A percentile compares a stretch with the other conserved stretches of the same genome.
phyloP scores from a whole-genome alignment of 2,329 filamentous ascomycete genomes.

The Leptodontidium sp. region DNA sequence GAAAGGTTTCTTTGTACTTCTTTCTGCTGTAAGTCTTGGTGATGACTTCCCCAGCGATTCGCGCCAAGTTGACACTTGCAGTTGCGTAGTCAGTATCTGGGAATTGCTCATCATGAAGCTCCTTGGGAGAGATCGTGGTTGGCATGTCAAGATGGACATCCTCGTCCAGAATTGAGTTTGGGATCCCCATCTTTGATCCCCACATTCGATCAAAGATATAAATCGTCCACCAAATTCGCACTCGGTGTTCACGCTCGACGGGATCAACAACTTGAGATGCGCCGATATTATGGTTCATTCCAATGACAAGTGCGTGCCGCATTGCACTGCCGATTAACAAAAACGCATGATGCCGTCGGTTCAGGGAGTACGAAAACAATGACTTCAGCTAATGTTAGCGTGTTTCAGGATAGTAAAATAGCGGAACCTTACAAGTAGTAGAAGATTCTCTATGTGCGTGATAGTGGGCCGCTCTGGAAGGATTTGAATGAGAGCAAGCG shows the following conservation, averaged over 20 bases:
- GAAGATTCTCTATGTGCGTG: conserved; percentile 53
- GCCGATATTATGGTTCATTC: conserved; percentile 52
- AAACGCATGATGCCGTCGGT: conserved; percentile 55
- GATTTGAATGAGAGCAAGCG: conserved; percentile 51
- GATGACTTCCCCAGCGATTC: conserved; percentile 44
- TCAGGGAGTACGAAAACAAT: conserved; percentile 54
- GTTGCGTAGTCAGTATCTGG: conserved; percentile 50
- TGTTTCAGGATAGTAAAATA: not conserved
- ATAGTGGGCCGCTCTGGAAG: conserved; percentile 53
- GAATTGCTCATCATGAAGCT: conserved; percentile 41
- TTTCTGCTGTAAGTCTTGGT: conserved; percentile 41
- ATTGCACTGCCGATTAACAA: conserved; percentile 55
- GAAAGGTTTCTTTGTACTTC: conserved; percentile 44
- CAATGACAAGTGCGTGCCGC: conserved; percentile 50
- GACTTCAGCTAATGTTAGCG: conserved; percentile 45
- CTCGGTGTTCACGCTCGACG: conserved; percentile 47
- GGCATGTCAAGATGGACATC: conserved; percentile 54
- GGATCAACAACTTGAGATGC: conserved; percentile 48
- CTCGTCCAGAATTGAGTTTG: conserved; percentile 50
- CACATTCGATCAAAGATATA: conserved; percentile 53
- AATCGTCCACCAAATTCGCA: conserved; percentile 54
- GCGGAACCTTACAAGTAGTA: conserved; percentile 52
- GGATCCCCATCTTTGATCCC: conserved; percentile 50
- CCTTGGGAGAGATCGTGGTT: conserved; percentile 46
- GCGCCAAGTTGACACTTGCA: conserved; percentile 52